Evolutionary conservation across 2,329 filamentous ascomycete genomes (phyloP), one percentile per base, ranked within the genome.

Genomic region (Fusarium sp.): DNA sequence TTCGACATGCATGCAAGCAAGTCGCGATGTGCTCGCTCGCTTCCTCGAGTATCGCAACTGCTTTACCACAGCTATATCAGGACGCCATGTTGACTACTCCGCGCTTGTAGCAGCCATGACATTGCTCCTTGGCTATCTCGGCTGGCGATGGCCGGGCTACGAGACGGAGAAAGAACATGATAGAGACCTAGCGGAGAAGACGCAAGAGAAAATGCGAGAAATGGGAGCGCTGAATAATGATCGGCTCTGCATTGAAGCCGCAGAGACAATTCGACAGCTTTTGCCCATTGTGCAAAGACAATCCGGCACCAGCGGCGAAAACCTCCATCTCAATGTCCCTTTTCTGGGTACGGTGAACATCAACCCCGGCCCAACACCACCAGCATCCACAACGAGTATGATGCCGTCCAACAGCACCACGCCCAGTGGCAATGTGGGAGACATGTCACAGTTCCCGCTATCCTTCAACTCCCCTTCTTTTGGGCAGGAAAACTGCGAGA

Each of bases 51-150:
- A 85, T 66, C 81, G 84, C 10, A 57, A 11, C 17, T 56, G 53
- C 42, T 72, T 68, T 42, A 69, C 64, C 0, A 69, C 60, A 8
- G 59, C 71, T 4, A 39, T 72, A 4, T 66, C 33, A 63, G 72
- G 76, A 37, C 82, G 84, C 1, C 83, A 84, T 45, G 77, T 83
- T 18, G 84, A 87, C 72, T 87, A 85, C 64, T 79, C 83, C 3
- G 81, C 82, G 1, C 77, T 87, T 6, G 82, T 86, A 2, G 84
- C 84, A 0, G 80, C 81, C 35, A 83, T 84, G 76, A 82, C 84
- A 1, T 76, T 87, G 4, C 78, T 85, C 25, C 75, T 87, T 1
- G 82, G 82, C 1, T 83, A 87, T 63, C 78, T 87, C 2, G 80
- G 81, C 14, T 78, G 74, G 27, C 67, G 52, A 36, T 75, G 77